A percentile compares a stretch with the other conserved stretches of the same genome.
Evolutionary conservation across 352 stramenopile species (phyloP).

Genomic region (Globisporangium solare): DNA sequence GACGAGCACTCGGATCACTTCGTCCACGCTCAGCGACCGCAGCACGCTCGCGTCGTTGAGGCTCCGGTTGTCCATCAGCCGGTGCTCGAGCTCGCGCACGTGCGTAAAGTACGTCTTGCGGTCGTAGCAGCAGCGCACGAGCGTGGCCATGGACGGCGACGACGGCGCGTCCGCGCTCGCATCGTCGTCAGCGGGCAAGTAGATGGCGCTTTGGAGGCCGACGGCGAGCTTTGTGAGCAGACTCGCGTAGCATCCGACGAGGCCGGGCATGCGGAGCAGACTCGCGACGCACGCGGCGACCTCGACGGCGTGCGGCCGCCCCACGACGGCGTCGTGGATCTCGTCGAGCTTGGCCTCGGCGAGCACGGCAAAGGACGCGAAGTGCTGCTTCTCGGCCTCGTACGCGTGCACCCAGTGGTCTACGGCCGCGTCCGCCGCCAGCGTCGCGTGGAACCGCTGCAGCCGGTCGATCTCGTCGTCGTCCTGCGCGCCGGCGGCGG

Average conservation of each 20-base stretch:
- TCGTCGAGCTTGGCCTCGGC: slow-evolving; percentile 77
- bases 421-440: slow-evolving; percentile 41
- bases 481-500: slow-evolving; percentile 10
- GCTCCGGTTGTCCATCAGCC: slow-evolving; percentile 32
- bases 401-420: slow-evolving; percentile 67
- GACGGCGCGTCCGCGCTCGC: slow-evolving; percentile 2
- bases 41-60: slow-evolving; percentile 40
- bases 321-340: slow-evolving; percentile 47
- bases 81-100: slow-evolving; percentile 43
- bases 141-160: slow-evolving; percentile 35
- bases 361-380: slow-evolving; percentile 74
- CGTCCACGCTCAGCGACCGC: slow-evolving; percentile 30
- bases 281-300: slow-evolving; percentile 71
- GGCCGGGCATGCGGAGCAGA: slow-evolving; percentile 73
- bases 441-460: slow-evolving; percentile 32
- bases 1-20: slow-evolving; percentile 38
- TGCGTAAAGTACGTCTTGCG: slow-evolving; percentile 71
- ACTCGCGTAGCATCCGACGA: slow-evolving; percentile 63
- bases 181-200: slow-evolving; percentile 21
- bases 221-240: slow-evolving; percentile 64
- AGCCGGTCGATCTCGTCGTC: slow-evolving; percentile 27
- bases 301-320: slow-evolving; percentile 65
- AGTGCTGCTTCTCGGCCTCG: slow-evolving; percentile 55
- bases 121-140: slow-evolving; percentile 54
- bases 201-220: slow-evolving; percentile 57